Conservation (phyloP, 164 flowering plant species). For the Platanus orientalis region DNA sequence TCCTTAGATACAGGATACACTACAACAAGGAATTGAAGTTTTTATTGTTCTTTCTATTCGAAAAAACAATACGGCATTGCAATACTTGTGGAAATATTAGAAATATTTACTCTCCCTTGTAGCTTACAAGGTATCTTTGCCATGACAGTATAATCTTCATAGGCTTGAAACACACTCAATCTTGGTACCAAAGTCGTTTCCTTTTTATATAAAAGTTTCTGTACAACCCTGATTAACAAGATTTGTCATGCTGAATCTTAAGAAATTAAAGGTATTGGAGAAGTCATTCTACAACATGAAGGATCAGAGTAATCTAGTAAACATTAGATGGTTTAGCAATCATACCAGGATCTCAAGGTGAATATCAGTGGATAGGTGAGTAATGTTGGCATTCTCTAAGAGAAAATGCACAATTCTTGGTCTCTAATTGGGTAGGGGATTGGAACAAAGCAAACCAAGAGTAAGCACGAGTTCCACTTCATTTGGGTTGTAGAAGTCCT, state of each 20-base stretch:
- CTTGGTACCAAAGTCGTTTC: no score
- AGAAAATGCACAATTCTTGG: slow-evolving; percentile 43
- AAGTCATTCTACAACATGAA: slow-evolving; percentile 11
- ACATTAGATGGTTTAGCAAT: slow-evolving; percentile 9
- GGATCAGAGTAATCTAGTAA: slow-evolving; percentile 11
- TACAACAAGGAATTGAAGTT: neutral
- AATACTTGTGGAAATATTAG: neutral
- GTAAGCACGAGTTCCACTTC: slow-evolving; percentile 40
- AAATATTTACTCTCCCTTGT: neutral
- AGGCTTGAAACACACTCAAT: neutral
- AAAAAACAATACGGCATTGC: no score
- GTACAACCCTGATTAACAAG: no score
- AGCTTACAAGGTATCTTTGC: neutral
- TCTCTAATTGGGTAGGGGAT: slow-evolving; percentile 28
- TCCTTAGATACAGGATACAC: neutral
- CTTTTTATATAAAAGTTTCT: no score
- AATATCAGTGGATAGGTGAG: slow-evolving; percentile 20
- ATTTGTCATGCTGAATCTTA: no score
- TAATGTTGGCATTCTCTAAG: slow-evolving; percentile 35
- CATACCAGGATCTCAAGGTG: slow-evolving; percentile 15
- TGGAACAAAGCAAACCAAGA: slow-evolving; percentile 49
- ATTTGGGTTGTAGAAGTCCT: slow-evolving; percentile 14
- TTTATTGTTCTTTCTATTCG: no score
- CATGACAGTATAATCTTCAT: neutral
- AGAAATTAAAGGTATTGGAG: slow-evolving; percentile 3